Conservation (phyloP, 1,139 yeast genomes). For the Yamadazyma blattariae region DNA sequence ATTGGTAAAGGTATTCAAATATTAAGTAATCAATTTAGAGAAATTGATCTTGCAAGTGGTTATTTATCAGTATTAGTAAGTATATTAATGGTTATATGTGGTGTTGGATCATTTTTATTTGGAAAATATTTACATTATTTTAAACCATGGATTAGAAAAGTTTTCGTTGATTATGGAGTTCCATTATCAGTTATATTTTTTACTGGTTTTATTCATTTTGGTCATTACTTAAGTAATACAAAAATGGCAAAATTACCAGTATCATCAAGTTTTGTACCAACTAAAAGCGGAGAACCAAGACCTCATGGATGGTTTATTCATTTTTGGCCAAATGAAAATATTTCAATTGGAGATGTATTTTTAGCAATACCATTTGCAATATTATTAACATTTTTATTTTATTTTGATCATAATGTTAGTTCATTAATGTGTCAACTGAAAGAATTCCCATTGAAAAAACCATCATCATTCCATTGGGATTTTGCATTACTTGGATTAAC, state of each 20-base stretch:
- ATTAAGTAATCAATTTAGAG: constrained; percentile 62
- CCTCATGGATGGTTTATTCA: constrained; percentile 72
- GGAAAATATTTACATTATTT: constrained; percentile 62
- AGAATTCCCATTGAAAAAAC: constrained; percentile 77
- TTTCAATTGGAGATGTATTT: constrained; percentile 72
- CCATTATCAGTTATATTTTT: constrained; percentile 83
- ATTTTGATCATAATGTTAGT: constrained; percentile 93
- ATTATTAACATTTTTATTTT: constrained; percentile 76
- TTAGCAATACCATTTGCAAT: constrained; percentile 92
- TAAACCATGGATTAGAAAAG: constrained; percentile 56
- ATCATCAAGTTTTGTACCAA: constrained; percentile 75
- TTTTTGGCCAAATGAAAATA: constrained; percentile 62
- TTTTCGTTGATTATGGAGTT: constrained; percentile 82
- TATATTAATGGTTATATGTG: constrained; percentile 69
- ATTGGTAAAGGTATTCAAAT: constrained; percentile 89
- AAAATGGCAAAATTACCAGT: constrained; percentile 64
- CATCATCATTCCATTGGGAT: constrained; percentile 92
- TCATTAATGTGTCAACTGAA: constrained; percentile 87
- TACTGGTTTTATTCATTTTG: constrained; percentile 89
- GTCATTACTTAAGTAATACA: constrained; percentile 59
- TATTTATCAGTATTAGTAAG: constrained; percentile 76
- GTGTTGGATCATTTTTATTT: constrained; percentile 60
- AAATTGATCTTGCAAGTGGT: constrained; percentile 51
- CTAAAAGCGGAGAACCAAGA: constrained; percentile 37
- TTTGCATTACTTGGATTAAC: constrained; percentile 79